Conservation (phyloP, 768 basidiomycete genomes). For the Punctularia strigosozonata region DNA sequence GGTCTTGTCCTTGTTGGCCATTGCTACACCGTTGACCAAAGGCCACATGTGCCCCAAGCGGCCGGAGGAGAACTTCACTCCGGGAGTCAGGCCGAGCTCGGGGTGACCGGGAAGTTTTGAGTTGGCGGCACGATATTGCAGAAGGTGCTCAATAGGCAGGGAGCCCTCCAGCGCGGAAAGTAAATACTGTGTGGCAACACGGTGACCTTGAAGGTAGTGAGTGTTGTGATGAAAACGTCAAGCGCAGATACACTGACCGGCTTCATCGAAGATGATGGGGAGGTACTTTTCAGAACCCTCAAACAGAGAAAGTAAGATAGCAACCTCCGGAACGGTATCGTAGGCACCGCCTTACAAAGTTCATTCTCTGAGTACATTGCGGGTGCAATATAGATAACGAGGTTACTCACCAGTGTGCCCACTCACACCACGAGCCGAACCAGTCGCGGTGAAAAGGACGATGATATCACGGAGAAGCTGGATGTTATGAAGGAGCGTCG, state of each 20-base stretch:
- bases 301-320: slow-evolving; percentile 66
- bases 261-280: slow-evolving; percentile 71
- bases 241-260: slow-evolving; percentile 36
- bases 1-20: slow-evolving; percentile 67
- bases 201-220: slow-evolving; percentile 43
- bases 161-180: slow-evolving; percentile 67
- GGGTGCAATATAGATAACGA: slow-evolving; percentile 1
- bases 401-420: slow-evolving; percentile 68
- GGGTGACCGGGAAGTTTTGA: slow-evolving; percentile 85
- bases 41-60: slow-evolving; percentile 90
- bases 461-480: slow-evolving; percentile 77
- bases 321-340: slow-evolving; percentile 76
- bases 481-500: slow-evolving; percentile 54
- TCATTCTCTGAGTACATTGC: not conserved
- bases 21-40: slow-evolving; percentile 71
- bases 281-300: slow-evolving; percentile 49
- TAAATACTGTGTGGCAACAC: slow-evolving; percentile 85
- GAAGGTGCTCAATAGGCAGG: slow-evolving; percentile 61
- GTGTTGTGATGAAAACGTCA: not conserved
- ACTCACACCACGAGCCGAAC: slow-evolving; percentile 75
- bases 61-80: slow-evolving; percentile 89
- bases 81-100: slow-evolving; percentile 83
- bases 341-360: slow-evolving; percentile 26
- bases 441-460: slow-evolving; percentile 77
- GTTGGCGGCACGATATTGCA: slow-evolving; percentile 80